Percentiles rank a stretch among this genome's conserved stretches.
Conservation (phyloP, 257 asterid genomes). For the Eucommia ulmoides region DNA sequence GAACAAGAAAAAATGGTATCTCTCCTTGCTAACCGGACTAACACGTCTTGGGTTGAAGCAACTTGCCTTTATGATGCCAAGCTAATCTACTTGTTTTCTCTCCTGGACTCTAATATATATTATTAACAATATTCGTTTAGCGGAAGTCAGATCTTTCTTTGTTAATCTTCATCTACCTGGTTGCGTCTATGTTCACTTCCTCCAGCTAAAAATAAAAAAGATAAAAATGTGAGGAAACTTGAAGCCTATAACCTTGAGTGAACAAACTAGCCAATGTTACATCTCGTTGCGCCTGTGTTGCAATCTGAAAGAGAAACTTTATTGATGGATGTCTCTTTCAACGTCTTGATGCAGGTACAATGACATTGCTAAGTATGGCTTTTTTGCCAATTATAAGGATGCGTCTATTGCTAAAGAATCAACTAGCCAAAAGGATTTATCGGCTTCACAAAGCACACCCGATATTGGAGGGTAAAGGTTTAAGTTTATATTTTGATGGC, state of each 20-base stretch:
- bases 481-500: too few species aligned
- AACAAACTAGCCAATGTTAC: neutral
- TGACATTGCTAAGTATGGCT: slow-evolving; percentile 83
- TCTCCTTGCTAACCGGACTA: too few species aligned
- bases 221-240: neutral
- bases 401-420: slow-evolving; percentile 25
- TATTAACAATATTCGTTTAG: too few species aligned
- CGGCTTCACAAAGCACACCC: slow-evolving; percentile 19
- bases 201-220: neutral
- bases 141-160: too few species aligned
- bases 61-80: too few species aligned
- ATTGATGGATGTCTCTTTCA: slow-evolving; percentile 3
- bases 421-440: slow-evolving; percentile 27
- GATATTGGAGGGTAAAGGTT: slow-evolving; percentile 60
- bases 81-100: too few species aligned
- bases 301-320: neutral
- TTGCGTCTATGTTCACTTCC: neutral
- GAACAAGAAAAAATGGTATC: too few species aligned
- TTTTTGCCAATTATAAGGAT: slow-evolving; percentile 46
- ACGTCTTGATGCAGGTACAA: slow-evolving; percentile 47
- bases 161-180: too few species aligned
- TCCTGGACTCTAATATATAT: too few species aligned
- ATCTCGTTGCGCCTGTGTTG: neutral
- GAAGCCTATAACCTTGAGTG: neutral
- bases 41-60: too few species aligned